Percentiles rank a stretch among this genome's conserved stretches.
Conservation (phyloP, 73 alveolate genomes). For the Paramecium primaurelia region DNA sequence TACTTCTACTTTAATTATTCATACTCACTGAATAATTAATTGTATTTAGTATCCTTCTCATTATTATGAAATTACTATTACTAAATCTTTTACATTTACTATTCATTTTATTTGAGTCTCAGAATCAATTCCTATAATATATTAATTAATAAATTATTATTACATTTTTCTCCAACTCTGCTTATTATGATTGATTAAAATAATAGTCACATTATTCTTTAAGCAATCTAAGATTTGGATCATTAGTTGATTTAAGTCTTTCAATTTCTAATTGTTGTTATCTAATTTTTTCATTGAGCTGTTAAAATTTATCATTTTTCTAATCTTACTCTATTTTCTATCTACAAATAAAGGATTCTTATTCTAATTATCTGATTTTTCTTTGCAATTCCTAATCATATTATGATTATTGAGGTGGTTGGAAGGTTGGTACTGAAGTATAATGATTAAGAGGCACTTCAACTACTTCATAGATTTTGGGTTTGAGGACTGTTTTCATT, state of each 20-base stretch:
- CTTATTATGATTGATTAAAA: neutral
- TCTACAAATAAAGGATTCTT: neutral
- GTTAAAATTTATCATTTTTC: neutral
- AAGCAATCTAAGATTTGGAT: neutral
- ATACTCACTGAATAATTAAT: neutral
- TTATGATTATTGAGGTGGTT: neutral
- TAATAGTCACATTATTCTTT: slow-evolving; percentile 43
- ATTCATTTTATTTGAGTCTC: neutral
- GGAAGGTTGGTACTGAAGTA: neutral
- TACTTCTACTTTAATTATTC: neutral
- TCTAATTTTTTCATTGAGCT: neutral
- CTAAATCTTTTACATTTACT: neutral
- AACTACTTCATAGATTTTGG: slow-evolving; percentile 45
- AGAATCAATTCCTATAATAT: neutral
- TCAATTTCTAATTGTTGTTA: neutral
- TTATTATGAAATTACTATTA: neutral
- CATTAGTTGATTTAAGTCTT: neutral
- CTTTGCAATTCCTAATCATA: neutral
- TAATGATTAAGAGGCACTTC: slow-evolving; percentile 12
- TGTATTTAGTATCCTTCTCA: neutral
- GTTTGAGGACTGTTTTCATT: slow-evolving; percentile 41
- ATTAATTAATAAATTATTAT: neutral
- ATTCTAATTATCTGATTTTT: neutral
- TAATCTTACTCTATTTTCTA: neutral
- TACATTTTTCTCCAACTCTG: slow-evolving; percentile 39